Conservation (phyloP, 176 grass and related monocot genomes). For the Rhynchospora pubera region DNA sequence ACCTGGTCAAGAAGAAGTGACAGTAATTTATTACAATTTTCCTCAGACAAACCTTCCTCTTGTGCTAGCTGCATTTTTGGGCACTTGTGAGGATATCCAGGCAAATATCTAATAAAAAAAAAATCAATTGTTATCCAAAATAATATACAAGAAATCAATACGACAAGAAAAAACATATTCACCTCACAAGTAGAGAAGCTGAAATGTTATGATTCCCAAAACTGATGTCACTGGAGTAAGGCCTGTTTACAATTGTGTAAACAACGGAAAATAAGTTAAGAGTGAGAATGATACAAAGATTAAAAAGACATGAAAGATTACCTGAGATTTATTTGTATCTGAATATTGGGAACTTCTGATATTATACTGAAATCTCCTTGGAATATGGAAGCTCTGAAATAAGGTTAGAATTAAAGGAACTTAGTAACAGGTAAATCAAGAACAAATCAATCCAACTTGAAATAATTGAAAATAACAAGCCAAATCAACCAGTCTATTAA, state of each 20-base stretch:
- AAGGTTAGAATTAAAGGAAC: not conserved
- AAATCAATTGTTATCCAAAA: not conserved
- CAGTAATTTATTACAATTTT: constrained; percentile 60
- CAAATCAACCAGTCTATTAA: not conserved
- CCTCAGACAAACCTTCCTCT: constrained; percentile 67
- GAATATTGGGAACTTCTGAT: constrained; percentile 52
- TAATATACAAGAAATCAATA: not conserved
- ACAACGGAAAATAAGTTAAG: not conserved
- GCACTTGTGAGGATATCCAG: constrained; percentile 96
- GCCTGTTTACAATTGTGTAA: constrained; percentile 38
- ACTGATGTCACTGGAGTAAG: constrained; percentile 67
- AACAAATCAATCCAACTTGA: not conserved
- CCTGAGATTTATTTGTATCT: constrained; percentile 73
- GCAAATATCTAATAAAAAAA: constrained; percentile 52
- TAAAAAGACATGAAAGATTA: constrained; percentile 18
- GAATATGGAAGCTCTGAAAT: constrained; percentile 63
- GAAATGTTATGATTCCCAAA: constrained; percentile 64
- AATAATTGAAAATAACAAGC: not conserved
- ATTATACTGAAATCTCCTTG: constrained; percentile 73
- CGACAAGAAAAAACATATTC: constrained; percentile 20
- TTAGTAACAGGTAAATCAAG: constrained; percentile 10
- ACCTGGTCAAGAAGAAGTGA: constrained; percentile 87
- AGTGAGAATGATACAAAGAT: constrained; percentile 3
- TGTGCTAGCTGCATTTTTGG: constrained; percentile 67
- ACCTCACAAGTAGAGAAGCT: constrained; percentile 60